phyloP scores from a whole-genome alignment of 345 rosid genomes.

The Dimocarpus longan region DNA sequence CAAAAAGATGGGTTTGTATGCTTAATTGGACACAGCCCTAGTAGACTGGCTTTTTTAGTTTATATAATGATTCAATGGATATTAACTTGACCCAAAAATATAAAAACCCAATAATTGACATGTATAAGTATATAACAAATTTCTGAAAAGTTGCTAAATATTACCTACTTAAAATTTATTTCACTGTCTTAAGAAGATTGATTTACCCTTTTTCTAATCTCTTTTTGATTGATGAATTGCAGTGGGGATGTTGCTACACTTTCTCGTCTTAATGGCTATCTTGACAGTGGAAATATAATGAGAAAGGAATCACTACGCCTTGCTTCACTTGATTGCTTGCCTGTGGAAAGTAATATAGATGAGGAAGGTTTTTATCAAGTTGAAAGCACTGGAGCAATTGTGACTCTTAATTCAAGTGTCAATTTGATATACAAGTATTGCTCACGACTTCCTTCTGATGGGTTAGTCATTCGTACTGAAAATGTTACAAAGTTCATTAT shows the following conservation, averaged over 20 bases:
- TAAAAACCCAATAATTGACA: not conserved
- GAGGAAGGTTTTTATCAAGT: conserved; percentile 51
- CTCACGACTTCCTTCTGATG: conserved; percentile 86
- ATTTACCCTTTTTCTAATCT: not conserved
- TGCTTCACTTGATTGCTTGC: conserved; percentile 59
- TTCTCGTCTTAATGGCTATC: conserved; percentile 55
- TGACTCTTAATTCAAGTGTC: conserved; percentile 64
- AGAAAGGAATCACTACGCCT: conserved; percentile 61
- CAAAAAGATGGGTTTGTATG: not conserved
- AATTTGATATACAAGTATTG: conserved; percentile 71
- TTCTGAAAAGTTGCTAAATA: not conserved
- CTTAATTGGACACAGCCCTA: not conserved
- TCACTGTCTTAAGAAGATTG: not conserved
- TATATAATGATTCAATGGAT: not conserved
- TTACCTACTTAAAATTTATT: not conserved
- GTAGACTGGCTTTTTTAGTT: too few relatives aligned
- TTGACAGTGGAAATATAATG: conserved; percentile 69
- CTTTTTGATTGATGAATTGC: conserved; percentile 2
- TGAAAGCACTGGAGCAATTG: conserved; percentile 60
- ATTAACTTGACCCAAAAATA: not conserved
- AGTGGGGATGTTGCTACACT: conserved; percentile 60
- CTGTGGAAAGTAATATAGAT: conserved; percentile 36
- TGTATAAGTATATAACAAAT: not conserved
- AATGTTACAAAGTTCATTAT: conserved; percentile 8
- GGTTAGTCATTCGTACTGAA: conserved; percentile 44